phyloP scores from a whole-genome alignment of 2,329 filamentous ascomycete species.

The Colletotrichum lentis region DNA sequence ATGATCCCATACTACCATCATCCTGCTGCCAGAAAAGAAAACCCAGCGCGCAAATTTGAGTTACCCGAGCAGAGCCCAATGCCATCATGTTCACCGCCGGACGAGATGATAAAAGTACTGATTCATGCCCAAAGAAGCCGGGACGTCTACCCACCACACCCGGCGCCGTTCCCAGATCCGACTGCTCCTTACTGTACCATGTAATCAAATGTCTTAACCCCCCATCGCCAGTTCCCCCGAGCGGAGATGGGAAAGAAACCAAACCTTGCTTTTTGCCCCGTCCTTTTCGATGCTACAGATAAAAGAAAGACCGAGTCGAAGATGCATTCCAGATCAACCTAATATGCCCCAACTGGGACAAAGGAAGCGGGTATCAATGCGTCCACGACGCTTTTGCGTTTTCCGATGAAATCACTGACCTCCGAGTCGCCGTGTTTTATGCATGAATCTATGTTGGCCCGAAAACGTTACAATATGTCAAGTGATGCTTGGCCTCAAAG shows the following conservation, averaged over 20 bases:
- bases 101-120: constrained; percentile 1
- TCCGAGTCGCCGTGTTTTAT: constrained; percentile 33
- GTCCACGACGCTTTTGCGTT: constrained; percentile 33
- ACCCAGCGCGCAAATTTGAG: neutral
- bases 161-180: constrained; percentile 25
- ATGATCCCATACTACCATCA: neutral
- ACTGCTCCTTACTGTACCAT: constrained; percentile 20
- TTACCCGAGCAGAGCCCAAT: constrained; percentile 1
- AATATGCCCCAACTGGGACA: constrained; percentile 20
- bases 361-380: constrained; percentile 34
- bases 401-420: constrained; percentile 35
- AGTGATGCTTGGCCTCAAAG: constrained; percentile 38
- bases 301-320: constrained; percentile 31
- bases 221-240: constrained; percentile 18
- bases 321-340: constrained; percentile 32
- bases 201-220: constrained; percentile 27
- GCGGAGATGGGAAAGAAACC: neutral
- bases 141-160: constrained; percentile 16
- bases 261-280: constrained; percentile 32
- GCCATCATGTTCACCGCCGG: constrained; percentile 1
- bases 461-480: constrained; percentile 19
- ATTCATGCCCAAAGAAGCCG: constrained; percentile 11
- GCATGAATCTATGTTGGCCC: constrained; percentile 33
- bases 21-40: neutral
- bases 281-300: constrained; percentile 29